Evolutionary conservation across 169 alveolate genomes (phyloP).

Genomic region (Eimeria maxima): DNA sequence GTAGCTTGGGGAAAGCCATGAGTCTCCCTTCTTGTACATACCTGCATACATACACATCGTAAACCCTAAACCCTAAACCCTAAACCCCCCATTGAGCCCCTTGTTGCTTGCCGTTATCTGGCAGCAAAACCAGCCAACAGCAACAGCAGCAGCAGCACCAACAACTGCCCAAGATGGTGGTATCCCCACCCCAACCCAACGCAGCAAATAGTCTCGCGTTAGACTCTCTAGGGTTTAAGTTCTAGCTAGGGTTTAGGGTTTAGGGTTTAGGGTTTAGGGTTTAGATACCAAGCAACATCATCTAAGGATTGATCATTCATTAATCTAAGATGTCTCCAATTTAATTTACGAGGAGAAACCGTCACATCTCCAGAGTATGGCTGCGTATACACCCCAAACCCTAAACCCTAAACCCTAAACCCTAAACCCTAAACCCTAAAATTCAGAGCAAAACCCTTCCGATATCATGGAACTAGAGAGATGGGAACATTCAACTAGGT

Average conservation of each 20-base stretch:
- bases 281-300: slow-evolving; percentile 85
- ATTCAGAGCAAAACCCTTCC: too few species aligned
- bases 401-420: slow-evolving; percentile 10
- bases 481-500: not conserved
- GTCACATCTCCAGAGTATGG: slow-evolving; percentile 88
- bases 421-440: too few species aligned
- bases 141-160: slow-evolving; percentile 14
- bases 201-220: not conserved
- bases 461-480: too few species aligned
- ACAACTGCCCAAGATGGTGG: not conserved
- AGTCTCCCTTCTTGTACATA: slow-evolving; percentile 72
- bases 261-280: slow-evolving; percentile 29
- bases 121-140: too few species aligned
- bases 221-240: too few species aligned
- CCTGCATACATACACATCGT: slow-evolving; percentile 33
- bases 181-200: not conserved
- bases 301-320: slow-evolving; percentile 84
- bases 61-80: slow-evolving; percentile 21
- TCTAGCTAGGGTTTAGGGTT: slow-evolving; percentile 21
- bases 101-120: not conserved
- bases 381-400: slow-evolving; percentile 61
- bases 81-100: not conserved
- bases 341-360: slow-evolving; percentile 84
- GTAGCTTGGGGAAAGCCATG: slow-evolving; percentile 75
- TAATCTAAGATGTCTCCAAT: slow-evolving; percentile 82